Evolutionary conservation across 352 stramenopile species (phyloP).

Genomic region (Phytophthora pisi): DNA sequence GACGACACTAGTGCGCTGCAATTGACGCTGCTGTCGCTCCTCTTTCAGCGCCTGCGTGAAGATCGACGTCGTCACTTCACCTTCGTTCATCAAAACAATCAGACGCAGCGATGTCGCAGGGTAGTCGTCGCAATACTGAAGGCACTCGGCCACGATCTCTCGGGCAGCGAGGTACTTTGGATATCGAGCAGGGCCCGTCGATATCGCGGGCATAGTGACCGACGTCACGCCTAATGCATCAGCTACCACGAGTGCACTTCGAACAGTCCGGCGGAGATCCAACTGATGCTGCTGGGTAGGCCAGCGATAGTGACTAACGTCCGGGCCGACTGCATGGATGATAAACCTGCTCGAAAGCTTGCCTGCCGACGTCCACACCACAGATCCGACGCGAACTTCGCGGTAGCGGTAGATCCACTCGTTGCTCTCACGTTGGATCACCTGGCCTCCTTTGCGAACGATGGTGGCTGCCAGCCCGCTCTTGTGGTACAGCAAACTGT

Average conservation of each 20-base stretch:
- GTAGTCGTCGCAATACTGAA: conserved; percentile 22
- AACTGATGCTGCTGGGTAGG: conserved; percentile 12
- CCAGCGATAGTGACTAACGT: conserved; percentile 11
- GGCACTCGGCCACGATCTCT: conserved; percentile 42
- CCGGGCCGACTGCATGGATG: conserved; percentile 50
- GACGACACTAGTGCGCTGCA: background rate
- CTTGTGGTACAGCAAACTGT: conserved; percentile 32
- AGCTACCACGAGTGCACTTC: conserved; percentile 32
- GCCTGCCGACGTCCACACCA: conserved; percentile 39
- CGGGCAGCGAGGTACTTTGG: conserved; percentile 39
- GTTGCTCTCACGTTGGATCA: conserved; percentile 37
- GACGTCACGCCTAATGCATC: conserved; percentile 30
- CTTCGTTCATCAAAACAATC: conserved; percentile 44
- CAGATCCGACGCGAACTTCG: conserved; percentile 36
- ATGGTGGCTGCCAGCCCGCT: conserved; percentile 40
- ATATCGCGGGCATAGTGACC: conserved; percentile 47
- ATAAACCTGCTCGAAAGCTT: conserved; percentile 38
- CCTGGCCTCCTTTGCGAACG: conserved; percentile 21
- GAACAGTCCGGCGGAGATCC: conserved; percentile 18
- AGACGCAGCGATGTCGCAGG: conserved; percentile 11
- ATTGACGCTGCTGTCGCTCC: conserved; percentile 9
- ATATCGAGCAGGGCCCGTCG: conserved; percentile 45
- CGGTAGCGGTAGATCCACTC: conserved; percentile 32
- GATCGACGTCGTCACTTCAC: conserved; percentile 26
- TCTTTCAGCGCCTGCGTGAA: conserved; percentile 35